phyloP scores from a whole-genome alignment of 768 basidiomycete species.

The Russula vinacea region DNA sequence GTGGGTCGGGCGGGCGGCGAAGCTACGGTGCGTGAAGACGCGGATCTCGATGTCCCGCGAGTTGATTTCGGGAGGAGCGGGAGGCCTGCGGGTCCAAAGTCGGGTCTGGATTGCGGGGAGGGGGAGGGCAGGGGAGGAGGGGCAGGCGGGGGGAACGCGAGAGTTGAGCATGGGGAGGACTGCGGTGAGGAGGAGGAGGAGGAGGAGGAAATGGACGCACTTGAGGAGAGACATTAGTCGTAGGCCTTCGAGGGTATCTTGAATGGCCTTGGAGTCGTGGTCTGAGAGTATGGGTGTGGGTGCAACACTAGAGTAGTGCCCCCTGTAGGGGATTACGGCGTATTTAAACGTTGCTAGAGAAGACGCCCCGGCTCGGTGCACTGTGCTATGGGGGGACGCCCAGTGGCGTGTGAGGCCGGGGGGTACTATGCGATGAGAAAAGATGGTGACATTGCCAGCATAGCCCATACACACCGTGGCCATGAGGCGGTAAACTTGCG shows the following conservation, averaged over 20 bases:
- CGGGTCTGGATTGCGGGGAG: constrained; percentile 33
- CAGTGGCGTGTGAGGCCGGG: constrained; percentile 14
- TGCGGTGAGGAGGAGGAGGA: background rate
- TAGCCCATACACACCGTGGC: constrained; percentile 5
- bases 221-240: constrained; percentile 22
- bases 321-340: background rate
- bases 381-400: background rate
- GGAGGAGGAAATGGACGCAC: constrained; percentile 9
- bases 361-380: background rate
- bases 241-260: constrained; percentile 24
- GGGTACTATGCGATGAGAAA: background rate
- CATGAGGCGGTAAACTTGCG: constrained; percentile 22
- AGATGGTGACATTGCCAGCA: background rate
- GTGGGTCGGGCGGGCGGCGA: constrained; percentile 63
- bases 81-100: constrained; percentile 38
- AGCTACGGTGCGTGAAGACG: constrained; percentile 76
- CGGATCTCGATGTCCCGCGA: constrained; percentile 46
- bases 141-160: too few species aligned
- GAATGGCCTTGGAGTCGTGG: constrained; percentile 6
- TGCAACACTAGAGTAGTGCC: too few species aligned
- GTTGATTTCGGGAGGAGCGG: constrained; percentile 61
- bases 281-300: background rate
- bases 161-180: background rate
- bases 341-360: constrained; percentile 19
- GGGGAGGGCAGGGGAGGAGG: background rate